Evolutionary conservation across 2,329 filamentous ascomycete species (phyloP).

Genomic region (Emericellopsis atlantica): DNA sequence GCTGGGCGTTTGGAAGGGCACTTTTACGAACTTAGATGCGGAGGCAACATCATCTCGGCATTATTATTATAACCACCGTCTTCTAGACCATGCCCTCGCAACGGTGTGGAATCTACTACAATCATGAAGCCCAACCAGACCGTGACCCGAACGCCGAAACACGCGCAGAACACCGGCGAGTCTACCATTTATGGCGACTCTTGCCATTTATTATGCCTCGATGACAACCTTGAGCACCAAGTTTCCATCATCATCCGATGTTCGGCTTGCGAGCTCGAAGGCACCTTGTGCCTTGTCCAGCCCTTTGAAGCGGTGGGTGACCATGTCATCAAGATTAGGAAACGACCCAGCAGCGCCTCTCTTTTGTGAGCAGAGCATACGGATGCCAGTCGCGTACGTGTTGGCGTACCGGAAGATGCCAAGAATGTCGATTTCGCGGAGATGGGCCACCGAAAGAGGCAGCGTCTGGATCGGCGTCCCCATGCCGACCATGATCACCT

Average conservation of each 20-base stretch:
- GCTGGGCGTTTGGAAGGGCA: background rate
- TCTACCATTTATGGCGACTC: background rate
- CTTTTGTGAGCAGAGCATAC: constrained; percentile 36
- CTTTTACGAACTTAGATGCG: too few species aligned
- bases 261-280: constrained; percentile 59
- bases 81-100: too few species aligned
- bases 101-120: too few species aligned
- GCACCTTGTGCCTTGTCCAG: constrained; percentile 48
- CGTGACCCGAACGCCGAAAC: too few species aligned
- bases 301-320: constrained; percentile 61
- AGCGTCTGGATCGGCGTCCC: constrained; percentile 65
- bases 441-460: constrained; percentile 57
- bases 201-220: constrained; percentile 20
- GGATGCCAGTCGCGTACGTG: constrained; percentile 61
- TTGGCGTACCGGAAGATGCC: constrained; percentile 70
- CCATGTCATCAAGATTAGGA: constrained; percentile 54
- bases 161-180: background rate
- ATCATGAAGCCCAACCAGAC: too few species aligned
- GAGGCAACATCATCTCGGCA: too few species aligned
- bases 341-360: constrained; percentile 29
- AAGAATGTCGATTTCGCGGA: constrained; percentile 67
- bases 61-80: too few species aligned
- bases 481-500: constrained; percentile 69
- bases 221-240: constrained; percentile 63
- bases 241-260: constrained; percentile 53